Percentiles rank a stretch among this genome's conserved stretches.
Conservation (phyloP, 257 asterid species). For the Solanum etuberosum region DNA sequence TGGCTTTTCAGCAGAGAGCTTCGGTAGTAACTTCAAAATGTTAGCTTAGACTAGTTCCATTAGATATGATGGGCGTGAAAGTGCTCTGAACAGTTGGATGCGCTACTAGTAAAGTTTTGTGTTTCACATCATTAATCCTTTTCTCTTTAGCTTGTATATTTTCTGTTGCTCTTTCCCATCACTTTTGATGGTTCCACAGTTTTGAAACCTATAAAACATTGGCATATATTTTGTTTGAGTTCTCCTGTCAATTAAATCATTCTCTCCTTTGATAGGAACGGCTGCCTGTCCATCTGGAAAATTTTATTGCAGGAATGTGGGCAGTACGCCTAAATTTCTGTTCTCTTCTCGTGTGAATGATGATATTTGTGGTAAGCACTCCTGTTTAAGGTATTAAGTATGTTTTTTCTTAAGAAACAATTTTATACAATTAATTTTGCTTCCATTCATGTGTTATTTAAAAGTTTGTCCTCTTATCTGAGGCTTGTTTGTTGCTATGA, state of each 20-base stretch:
- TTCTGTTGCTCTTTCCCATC: neutral
- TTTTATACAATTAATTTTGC: neutral
- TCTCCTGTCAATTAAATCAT: neutral
- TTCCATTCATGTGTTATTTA: neutral
- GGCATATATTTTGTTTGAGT: neutral
- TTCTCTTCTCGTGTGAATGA: conserved; percentile 85
- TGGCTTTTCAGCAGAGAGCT: neutral
- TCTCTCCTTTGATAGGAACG: conserved; percentile 40
- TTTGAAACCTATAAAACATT: conserved; percentile 3
- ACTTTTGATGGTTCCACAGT: neutral
- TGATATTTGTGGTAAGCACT: conserved; percentile 67
- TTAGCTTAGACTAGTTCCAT: neutral
- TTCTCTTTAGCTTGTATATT: neutral
- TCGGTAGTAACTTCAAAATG: neutral
- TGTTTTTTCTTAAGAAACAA: neutral
- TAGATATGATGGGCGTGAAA: neutral
- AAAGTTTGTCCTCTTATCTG: neutral
- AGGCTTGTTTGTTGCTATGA: neutral
- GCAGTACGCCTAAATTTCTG: conserved; percentile 76
- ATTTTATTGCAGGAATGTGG: conserved; percentile 80
- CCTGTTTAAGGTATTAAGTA: neutral
- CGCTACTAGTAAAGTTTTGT: neutral
- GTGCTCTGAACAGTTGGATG: neutral
- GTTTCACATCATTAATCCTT: neutral
- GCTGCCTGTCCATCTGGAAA: conserved; percentile 85